Percentiles rank a stretch among this genome's conserved stretches.
These are phyloP conservation scores for Globisporangium lucens DNA, from an alignment of 352 stramenopile genomes.

Conservation along the genomic window DNA sequence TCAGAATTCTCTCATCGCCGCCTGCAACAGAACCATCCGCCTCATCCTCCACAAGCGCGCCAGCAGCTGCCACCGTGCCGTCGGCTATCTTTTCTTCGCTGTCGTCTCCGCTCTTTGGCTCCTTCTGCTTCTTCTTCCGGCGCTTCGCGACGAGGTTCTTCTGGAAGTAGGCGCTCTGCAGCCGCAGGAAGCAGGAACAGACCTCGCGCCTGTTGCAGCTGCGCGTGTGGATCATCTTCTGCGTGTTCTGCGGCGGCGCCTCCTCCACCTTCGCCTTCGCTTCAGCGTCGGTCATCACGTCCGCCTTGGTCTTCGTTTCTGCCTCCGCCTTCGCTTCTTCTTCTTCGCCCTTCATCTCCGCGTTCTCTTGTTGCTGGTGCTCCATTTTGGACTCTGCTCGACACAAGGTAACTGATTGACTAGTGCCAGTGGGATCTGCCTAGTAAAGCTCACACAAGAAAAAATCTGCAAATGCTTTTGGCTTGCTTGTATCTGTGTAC, in stretches of 20 bases:
- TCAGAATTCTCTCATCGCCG: not conserved
- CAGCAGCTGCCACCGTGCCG: not conserved
- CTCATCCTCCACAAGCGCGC: not conserved
- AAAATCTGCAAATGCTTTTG: too few species aligned
- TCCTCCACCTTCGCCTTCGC: not conserved
- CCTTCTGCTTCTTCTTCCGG: slow-evolving; percentile 46
- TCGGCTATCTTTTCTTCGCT: slow-evolving; percentile 3
- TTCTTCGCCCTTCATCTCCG: not conserved
- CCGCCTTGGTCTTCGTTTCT: not conserved
- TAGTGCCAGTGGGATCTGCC: not conserved
- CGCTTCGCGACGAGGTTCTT: slow-evolving; percentile 46
- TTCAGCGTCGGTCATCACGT: slow-evolving; percentile 15
- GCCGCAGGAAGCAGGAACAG: slow-evolving; percentile 65
- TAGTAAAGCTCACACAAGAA: not conserved
- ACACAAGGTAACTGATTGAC: not conserved
- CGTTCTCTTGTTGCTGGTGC: not conserved
- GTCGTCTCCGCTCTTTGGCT: not conserved
- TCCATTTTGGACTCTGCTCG: not conserved
- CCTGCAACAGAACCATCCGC: not conserved
- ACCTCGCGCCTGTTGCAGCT: slow-evolving; percentile 58
- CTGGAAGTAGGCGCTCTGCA: slow-evolving; percentile 69
- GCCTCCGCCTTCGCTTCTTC: not conserved
- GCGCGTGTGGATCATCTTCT: slow-evolving; percentile 45
- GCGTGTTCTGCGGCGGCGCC: slow-evolving; percentile 5
- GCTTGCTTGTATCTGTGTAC: too few species aligned